Evolutionary conservation across 2,329 filamentous ascomycete species (phyloP).

Genomic region (Cladosporium phlei): DNA sequence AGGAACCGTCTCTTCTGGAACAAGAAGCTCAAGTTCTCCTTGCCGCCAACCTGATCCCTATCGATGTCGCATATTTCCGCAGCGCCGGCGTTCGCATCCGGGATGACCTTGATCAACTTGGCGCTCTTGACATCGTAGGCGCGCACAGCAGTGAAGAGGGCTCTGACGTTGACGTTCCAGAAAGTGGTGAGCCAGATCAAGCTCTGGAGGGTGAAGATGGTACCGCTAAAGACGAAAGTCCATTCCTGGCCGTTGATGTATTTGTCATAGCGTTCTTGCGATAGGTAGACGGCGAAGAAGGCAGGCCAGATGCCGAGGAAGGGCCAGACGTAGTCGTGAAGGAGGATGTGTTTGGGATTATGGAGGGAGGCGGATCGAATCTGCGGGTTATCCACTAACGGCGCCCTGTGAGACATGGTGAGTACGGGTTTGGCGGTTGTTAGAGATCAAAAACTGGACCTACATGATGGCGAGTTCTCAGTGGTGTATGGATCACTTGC

Average conservation of each 20-base stretch:
- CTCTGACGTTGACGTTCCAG: conserved; percentile 88
- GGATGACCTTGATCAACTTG: conserved; percentile 85
- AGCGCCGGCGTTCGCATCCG: conserved; percentile 79
- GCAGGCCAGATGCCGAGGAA: conserved; percentile 88
- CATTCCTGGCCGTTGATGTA: conserved; percentile 94
- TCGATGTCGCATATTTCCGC: conserved; percentile 81
- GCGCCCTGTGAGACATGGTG: conserved; percentile 45
- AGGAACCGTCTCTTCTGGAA: conserved; percentile 98
- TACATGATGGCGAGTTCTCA: conserved; percentile 10
- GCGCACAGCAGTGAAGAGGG: conserved; percentile 71
- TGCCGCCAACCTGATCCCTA: conserved; percentile 70
- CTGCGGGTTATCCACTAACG: conserved; percentile 86
- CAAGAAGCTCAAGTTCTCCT: conserved; percentile 77
- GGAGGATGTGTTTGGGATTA: conserved; percentile 72
- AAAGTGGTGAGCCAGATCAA: conserved; percentile 93
- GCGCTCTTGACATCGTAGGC: conserved; percentile 69
- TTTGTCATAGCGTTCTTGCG: conserved; percentile 76
- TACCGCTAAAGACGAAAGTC: conserved; percentile 91
- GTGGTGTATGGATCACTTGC: not conserved
- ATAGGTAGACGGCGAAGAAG: conserved; percentile 84
- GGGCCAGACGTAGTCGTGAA: conserved; percentile 90
- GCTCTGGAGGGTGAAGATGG: conserved; percentile 81
- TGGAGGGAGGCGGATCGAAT: conserved; percentile 84
- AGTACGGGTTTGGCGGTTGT: not conserved
- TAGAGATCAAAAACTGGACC: not conserved